Evolutionary conservation across 805 yeast species (phyloP), one percentile per base, ranked within the genome.

Genomic region (Wickerhamiella siamensis): DNA sequence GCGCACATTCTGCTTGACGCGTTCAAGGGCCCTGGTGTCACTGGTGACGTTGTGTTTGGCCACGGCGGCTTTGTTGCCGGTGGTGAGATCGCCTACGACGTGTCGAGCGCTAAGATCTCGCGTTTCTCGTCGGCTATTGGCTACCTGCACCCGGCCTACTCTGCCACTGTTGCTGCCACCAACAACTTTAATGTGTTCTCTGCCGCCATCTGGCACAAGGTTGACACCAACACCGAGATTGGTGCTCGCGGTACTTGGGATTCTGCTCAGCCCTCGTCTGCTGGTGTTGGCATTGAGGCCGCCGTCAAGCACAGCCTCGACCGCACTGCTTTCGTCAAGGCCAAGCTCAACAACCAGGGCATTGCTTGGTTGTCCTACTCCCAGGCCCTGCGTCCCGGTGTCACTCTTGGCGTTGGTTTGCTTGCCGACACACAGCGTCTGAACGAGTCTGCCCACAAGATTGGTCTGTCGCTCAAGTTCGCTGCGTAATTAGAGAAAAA

Each of bases 191-290:
- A 86, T 47, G 78, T 86, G 56, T 83, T 81, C 74, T 72, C 94
- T 48, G 95, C 95, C 56, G 88, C 95, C 55, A 86, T 87, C 78
- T 91, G 77, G 84, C 96, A 91, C 79, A 81, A 75, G 67, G 94
- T 91, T 50, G 75, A 86, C 56, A 83, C 93, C 52, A 66, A 70
- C 56, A 83, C 88, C 56, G 95, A 91, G 75, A 94, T 86, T 57
- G 98, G 96, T 71, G 94, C 96, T 60, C 87, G 83, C 74, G 95
- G 95, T 58, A 78, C 91, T 53, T 83, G 88, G 77, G 95, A 86
- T 71, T 77, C 94, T 50, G 73, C 75, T 65, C 62, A 75, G 37
- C 64, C 80, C 39, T 75, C 86, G 53, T 73, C 82, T 33, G 57
- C 79, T 64, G 79, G 76, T 60, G 95, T 87, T 57, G 83, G 80